Evolutionary conservation across 257 asterid species (phyloP).

Genomic region (Thymus quinquecostatus): DNA sequence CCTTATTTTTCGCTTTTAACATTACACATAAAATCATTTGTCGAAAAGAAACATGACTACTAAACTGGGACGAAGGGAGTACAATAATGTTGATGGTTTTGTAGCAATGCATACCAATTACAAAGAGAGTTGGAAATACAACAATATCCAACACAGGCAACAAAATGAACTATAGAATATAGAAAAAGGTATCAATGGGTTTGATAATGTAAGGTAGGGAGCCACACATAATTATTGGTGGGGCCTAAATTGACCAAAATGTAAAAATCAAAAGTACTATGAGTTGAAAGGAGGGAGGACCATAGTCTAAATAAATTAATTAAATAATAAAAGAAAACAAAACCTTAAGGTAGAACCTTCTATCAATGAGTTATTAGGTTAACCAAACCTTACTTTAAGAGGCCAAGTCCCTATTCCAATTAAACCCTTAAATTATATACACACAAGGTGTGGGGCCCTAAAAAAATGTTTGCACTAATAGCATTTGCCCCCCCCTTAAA

Average conservation of each 20-base stretch:
- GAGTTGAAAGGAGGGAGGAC: conserved; percentile 30
- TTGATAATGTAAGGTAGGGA: not conserved
- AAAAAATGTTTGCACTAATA: conserved; percentile 36
- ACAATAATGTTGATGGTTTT: too few species aligned
- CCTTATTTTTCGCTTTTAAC: too few species aligned
- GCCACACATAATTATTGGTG: conserved; percentile 6
- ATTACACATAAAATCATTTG: too few species aligned
- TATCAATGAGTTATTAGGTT: conserved; percentile 37
- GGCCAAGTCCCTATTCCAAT: conserved; percentile 34
- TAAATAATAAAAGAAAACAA: not conserved
- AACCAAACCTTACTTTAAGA: conserved; percentile 32
- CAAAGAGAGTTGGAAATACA: too few species aligned
- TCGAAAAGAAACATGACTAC: too few species aligned
- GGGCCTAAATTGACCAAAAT: conserved; percentile 14
- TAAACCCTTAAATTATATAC: conserved; percentile 29
- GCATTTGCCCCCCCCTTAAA: conserved; percentile 62
- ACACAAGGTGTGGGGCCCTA: conserved; percentile 27
- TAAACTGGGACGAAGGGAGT: too few species aligned
- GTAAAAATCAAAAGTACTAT: not conserved
- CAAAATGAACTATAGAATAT: too few species aligned
- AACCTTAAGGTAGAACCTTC: conserved; percentile 41
- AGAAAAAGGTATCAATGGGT: too few species aligned
- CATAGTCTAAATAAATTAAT: conserved; percentile 12
- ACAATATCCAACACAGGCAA: too few species aligned
- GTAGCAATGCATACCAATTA: too few species aligned